Base-by-base conservation (phyloP, 305 asterid genomes). In the Petunia hybrid region DNA sequence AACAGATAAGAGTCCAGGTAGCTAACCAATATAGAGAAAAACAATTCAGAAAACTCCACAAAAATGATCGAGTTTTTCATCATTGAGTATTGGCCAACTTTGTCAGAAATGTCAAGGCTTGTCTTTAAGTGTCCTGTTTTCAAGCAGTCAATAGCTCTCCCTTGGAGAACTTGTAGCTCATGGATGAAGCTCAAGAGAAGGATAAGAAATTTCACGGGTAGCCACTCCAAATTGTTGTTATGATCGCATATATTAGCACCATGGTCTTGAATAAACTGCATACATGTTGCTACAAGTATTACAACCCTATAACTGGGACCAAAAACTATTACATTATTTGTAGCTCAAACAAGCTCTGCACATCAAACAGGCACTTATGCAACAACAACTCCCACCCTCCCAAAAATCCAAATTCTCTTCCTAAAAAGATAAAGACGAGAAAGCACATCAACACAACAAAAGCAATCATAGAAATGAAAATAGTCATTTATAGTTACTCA, bases 131-230 rank as follows among this genome's bases (percentile, higher is more conserved):
- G 86, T 81, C 85, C 83, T 74, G 84, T 77, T 85, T 81, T 74
- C 51, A 82, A 84, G 87, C 64, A 75, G 61, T 81, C 87, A 77
- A 85, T 86, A 55, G 78, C 74, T 85, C 88, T 90, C 84, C 86
- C 96, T 83, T 89, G 91, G 78, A 88, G 84, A 84, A 91, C 70
- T 80, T 89, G 90, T 85, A 94, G 89, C 86, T 95, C 98, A 81
- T 89, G 91, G 84, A 94, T 84, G 92, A 95, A 89, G 86, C 95
- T 88, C 82, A 84, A 91, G 79, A 91, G 82, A 71, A 95, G 91
- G 82, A 92, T 88, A 73, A 92, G 90, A 87, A 89, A 92, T 88
- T 95, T 95, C 87, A 91, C 94, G 4, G 89, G 88, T 82, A 85
- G 85, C 90, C 91, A 88, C 81, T 89, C 90, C 82, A 81, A 55